Conservation (phyloP, 2,329 filamentous ascomycete genomes). For the Colletotrichum destructivum region DNA sequence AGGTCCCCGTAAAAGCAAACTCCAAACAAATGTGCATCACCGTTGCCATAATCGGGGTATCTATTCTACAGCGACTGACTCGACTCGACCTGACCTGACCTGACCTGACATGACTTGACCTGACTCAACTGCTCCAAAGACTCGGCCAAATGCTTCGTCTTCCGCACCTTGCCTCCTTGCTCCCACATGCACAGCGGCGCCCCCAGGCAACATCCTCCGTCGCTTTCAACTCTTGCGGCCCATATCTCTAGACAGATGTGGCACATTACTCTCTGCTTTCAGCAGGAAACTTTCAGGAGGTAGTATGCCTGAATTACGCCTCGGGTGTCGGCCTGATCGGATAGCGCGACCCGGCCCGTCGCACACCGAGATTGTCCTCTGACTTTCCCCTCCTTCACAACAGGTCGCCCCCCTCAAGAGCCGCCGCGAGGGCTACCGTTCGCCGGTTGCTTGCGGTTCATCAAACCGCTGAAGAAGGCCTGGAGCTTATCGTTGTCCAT, state of each 20-base stretch:
- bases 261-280: constrained; percentile 15
- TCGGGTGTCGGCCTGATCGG: neutral
- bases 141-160: constrained; percentile 10
- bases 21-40: constrained; percentile 19
- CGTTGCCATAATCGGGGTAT: constrained; percentile 55
- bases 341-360: neutral
- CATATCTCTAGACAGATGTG: constrained; percentile 1
- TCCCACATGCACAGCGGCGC: too few species aligned
- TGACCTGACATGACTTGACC: constrained; percentile 23
- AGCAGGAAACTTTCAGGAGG: neutral
- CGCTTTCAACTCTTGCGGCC: constrained; percentile 11
- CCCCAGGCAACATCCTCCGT: neutral
- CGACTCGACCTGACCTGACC: constrained; percentile 28
- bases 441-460: constrained; percentile 64
- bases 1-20: neutral
- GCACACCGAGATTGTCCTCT: neutral
- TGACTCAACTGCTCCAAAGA: constrained; percentile 17
- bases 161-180: neutral
- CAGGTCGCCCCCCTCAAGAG: constrained; percentile 12
- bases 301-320: too few species aligned
- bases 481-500: constrained; percentile 72
- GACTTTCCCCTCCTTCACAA: neutral
- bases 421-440: constrained; percentile 33
- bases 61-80: constrained; percentile 55
- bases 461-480: constrained; percentile 72